Evolutionary conservation across 2,329 filamentous ascomycete species (phyloP).

Genomic region (Chalara sp.): DNA sequence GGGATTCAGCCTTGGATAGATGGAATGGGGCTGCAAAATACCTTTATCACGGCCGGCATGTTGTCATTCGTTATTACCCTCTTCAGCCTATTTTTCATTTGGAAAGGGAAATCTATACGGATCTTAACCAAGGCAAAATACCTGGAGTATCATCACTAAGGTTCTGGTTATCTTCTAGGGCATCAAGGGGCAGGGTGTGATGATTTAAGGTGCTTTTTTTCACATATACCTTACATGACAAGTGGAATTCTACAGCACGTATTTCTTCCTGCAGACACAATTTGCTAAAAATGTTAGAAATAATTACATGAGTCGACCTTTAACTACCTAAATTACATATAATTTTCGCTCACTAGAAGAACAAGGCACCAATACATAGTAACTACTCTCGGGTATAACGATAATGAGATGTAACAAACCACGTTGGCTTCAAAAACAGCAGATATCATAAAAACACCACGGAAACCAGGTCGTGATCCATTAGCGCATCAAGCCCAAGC

Average conservation of each 20-base stretch:
- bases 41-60: conserved; percentile 33
- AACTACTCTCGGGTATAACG: no score
- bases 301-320: no score
- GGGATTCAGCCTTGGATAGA: conserved; percentile 39
- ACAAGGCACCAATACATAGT: no score
- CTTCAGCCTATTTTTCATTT: conserved; percentile 13
- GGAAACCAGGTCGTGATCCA: neutral
- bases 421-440: neutral
- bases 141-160: neutral
- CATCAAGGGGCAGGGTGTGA: neutral
- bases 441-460: neutral
- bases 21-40: conserved; percentile 32
- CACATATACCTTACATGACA: neutral
- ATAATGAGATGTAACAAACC: no score
- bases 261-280: no score
- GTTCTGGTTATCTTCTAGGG: neutral
- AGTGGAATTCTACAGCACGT: no score
- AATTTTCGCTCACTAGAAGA: no score
- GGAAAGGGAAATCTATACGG: conserved; percentile 14
- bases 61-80: conserved; percentile 14
- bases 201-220: neutral
- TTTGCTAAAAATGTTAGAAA: no score
- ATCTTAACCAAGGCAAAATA: conserved; percentile 1
- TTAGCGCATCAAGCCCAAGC: neutral
- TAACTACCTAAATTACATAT: no score